phyloP scores from a whole-genome alignment of 208 protist genomes.

The Wallacemonas collosoma region DNA sequence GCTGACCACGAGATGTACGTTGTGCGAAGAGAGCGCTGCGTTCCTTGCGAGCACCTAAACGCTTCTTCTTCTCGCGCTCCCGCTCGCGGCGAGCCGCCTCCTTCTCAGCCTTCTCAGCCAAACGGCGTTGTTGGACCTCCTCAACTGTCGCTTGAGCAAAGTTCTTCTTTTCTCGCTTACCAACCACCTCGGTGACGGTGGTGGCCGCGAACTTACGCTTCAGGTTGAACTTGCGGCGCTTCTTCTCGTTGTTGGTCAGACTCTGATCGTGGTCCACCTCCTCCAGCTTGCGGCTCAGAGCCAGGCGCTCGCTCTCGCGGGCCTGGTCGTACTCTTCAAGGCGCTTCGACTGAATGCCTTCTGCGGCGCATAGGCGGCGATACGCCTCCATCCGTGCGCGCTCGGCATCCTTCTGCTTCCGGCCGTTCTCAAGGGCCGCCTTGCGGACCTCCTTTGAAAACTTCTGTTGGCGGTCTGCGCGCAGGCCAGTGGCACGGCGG shows the following conservation, averaged over 20 bases:
- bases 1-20: slow-evolving; percentile 77
- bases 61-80: slow-evolving; percentile 43
- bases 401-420: slow-evolving; percentile 78
- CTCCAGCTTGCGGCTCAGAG: slow-evolving; percentile 56
- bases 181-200: slow-evolving; percentile 64
- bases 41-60: slow-evolving; percentile 49
- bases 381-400: slow-evolving; percentile 88
- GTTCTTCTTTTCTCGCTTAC: slow-evolving; percentile 62
- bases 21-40: slow-evolving; percentile 63
- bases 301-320: slow-evolving; percentile 16
- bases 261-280: slow-evolving; percentile 84
- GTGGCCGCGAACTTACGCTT: slow-evolving; percentile 86
- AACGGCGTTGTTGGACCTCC: slow-evolving; percentile 46
- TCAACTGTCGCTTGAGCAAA: slow-evolving; percentile 66
- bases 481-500: slow-evolving; percentile 58
- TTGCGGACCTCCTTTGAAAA: slow-evolving; percentile 77
- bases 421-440: slow-evolving; percentile 56
- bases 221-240: slow-evolving; percentile 83
- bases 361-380: slow-evolving; percentile 75
- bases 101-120: slow-evolving; percentile 52
- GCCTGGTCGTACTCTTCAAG: slow-evolving; percentile 80
- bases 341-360: slow-evolving; percentile 83
- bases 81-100: slow-evolving; percentile 43
- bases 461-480: slow-evolving; percentile 70
- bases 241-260: slow-evolving; percentile 87